Conservation (phyloP, 805 yeast species). For the Candida nanaspora region DNA sequence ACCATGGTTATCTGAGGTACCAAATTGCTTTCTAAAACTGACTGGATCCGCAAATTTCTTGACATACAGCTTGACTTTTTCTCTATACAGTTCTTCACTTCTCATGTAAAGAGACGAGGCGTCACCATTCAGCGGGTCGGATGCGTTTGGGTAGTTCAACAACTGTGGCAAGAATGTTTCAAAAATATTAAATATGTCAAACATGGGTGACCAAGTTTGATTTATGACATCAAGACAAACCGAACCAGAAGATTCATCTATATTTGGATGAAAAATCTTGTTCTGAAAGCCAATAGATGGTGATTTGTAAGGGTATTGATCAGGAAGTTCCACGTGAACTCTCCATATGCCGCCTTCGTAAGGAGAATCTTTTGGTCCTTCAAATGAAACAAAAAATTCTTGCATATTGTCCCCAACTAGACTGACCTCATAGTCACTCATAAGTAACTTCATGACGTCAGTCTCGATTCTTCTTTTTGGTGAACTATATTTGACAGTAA, state of each 20-base stretch:
- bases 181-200: conserved; percentile 83
- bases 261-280: conserved; percentile 90
- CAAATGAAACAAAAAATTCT: conserved; percentile 77
- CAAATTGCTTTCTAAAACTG: conserved; percentile 20
- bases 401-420: conserved; percentile 79
- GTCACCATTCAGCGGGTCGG: conserved; percentile 88
- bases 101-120: conserved; percentile 76
- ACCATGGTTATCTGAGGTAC: conserved; percentile 9
- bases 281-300: conserved; percentile 94
- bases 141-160: conserved; percentile 84
- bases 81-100: conserved; percentile 59
- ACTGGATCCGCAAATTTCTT: conserved; percentile 52
- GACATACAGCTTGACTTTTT: conserved; percentile 68
- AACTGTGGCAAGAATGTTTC: conserved; percentile 92
- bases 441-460: conserved; percentile 91
- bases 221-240: conserved; percentile 95
- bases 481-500: conserved; percentile 31
- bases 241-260: conserved; percentile 84
- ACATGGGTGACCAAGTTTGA: conserved; percentile 98
- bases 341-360: conserved; percentile 89
- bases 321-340: conserved; percentile 88
- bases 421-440: conserved; percentile 88
- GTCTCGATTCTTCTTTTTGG: conserved; percentile 82
- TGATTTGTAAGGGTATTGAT: conserved; percentile 90
- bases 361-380: conserved; percentile 83